phyloP scores from a whole-genome alignment of 257 asterid species.

The Oldenlandia corymbosa region DNA sequence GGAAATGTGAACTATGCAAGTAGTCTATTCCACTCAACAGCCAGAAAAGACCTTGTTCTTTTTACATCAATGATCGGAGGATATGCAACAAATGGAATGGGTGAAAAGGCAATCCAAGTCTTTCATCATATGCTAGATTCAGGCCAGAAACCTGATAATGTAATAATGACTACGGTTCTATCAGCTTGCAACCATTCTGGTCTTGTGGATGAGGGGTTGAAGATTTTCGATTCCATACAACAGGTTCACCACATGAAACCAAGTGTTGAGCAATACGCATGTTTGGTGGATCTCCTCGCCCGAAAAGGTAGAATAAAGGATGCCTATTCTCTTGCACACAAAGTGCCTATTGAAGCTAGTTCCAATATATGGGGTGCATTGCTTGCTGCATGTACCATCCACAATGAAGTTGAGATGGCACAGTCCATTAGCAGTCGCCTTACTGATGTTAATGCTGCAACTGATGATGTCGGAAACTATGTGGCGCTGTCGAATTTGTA shows the following conservation, averaged over 20 bases:
- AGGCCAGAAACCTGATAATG: constrained; percentile 60
- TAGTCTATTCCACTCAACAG: constrained; percentile 54
- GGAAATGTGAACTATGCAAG: constrained; percentile 55
- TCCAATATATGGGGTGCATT: constrained; percentile 69
- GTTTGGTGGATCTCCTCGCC: constrained; percentile 79
- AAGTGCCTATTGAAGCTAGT: constrained; percentile 57
- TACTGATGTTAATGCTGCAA: constrained; percentile 28
- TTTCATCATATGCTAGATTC: constrained; percentile 53
- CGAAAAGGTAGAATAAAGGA: constrained; percentile 65
- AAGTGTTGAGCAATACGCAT: constrained; percentile 71
- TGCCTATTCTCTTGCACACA: constrained; percentile 48
- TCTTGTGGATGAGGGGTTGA: constrained; percentile 59
- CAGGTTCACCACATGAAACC: constrained; percentile 50
- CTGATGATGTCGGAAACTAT: constrained; percentile 55
- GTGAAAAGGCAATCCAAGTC: constrained; percentile 46
- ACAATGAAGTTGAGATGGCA: constrained; percentile 59
- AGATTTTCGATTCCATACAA: constrained; percentile 50
- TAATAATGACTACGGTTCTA: constrained; percentile 60
- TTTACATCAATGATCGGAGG: constrained; percentile 88
- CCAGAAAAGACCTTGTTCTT: constrained; percentile 53
- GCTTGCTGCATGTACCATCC: constrained; percentile 68
- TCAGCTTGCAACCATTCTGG: constrained; percentile 89
- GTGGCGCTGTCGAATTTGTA: constrained; percentile 67
- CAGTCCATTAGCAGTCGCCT: constrained; percentile 43
- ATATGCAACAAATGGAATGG: constrained; percentile 84